phyloP scores from a whole-genome alignment of 306 rosid species.

The Benincasa hispida region DNA sequence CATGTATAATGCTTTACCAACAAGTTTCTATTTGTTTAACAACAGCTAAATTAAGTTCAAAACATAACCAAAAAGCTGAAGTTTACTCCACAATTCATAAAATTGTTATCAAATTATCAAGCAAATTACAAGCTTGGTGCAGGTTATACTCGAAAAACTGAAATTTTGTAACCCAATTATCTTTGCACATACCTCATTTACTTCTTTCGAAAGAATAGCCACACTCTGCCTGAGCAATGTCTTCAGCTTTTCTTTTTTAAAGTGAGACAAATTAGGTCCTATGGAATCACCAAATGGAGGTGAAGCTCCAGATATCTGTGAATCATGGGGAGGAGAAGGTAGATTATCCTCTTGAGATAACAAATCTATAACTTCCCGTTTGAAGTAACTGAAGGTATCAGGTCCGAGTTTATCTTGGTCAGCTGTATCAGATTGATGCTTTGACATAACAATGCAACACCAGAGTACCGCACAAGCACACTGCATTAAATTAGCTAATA shows the following conservation, averaged over 20 bases:
- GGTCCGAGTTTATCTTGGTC: slow-evolving; percentile 40
- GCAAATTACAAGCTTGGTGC: background rate
- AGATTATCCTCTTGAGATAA: slow-evolving; percentile 38
- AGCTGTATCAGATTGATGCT: slow-evolving; percentile 20
- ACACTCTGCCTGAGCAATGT: slow-evolving; percentile 58
- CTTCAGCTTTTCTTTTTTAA: slow-evolving; percentile 45
- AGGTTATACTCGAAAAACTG: background rate
- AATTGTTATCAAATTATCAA: background rate
- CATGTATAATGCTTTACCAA: background rate
- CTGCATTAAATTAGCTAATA: slow-evolving; percentile 10
- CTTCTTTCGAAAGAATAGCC: slow-evolving; percentile 58
- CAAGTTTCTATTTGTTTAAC: background rate
- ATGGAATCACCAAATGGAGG: slow-evolving; percentile 29
- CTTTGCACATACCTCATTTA: slow-evolving; percentile 51
- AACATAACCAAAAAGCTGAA: background rate
- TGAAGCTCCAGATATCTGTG: slow-evolving; percentile 17
- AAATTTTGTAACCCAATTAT: background rate
- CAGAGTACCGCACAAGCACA: slow-evolving; percentile 19
- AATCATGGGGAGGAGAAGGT: slow-evolving; percentile 18
- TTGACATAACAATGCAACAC: slow-evolving; percentile 49
- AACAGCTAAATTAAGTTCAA: background rate
- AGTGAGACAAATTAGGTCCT: slow-evolving; percentile 39
- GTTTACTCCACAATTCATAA: background rate
- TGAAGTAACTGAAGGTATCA: slow-evolving; percentile 70
- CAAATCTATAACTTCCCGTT: slow-evolving; percentile 34